Conservation (phyloP, 129 eudicot genomes). For the Erigeron canadensis region DNA sequence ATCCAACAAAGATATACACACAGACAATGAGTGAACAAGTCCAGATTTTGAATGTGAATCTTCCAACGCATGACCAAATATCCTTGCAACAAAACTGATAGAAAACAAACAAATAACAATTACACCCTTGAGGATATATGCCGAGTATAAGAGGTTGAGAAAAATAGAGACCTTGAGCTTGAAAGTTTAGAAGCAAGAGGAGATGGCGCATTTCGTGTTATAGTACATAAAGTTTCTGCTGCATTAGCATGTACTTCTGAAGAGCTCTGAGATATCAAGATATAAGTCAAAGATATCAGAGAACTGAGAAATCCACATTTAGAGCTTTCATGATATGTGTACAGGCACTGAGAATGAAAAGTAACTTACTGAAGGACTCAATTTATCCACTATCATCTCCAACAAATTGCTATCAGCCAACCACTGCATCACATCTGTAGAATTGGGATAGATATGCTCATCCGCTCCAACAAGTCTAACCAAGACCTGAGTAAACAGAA, state of each 20-base stretch:
- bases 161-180: slow-evolving; percentile 61
- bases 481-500: slow-evolving; percentile 54
- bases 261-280: slow-evolving; percentile 48
- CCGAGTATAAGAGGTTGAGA: background rate
- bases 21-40: slow-evolving; percentile 79
- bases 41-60: slow-evolving; percentile 80
- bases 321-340: background rate
- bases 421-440: slow-evolving; percentile 89
- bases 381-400: slow-evolving; percentile 95
- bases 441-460: slow-evolving; percentile 81
- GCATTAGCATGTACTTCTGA: slow-evolving; percentile 97
- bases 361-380: slow-evolving; percentile 72
- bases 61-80: slow-evolving; percentile 86
- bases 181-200: slow-evolving; percentile 80
- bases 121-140: background rate
- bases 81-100: slow-evolving; percentile 79
- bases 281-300: background rate
- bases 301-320: background rate
- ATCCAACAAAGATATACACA: slow-evolving; percentile 85
- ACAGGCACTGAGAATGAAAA: background rate
- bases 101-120: background rate
- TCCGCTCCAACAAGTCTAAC: slow-evolving; percentile 89
- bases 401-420: slow-evolving; percentile 80
- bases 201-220: slow-evolving; percentile 81
- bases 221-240: slow-evolving; percentile 84